Base-by-base conservation (phyloP, 2,329 filamentous ascomycete species). In the Tolypocladium capitatum region DNA sequence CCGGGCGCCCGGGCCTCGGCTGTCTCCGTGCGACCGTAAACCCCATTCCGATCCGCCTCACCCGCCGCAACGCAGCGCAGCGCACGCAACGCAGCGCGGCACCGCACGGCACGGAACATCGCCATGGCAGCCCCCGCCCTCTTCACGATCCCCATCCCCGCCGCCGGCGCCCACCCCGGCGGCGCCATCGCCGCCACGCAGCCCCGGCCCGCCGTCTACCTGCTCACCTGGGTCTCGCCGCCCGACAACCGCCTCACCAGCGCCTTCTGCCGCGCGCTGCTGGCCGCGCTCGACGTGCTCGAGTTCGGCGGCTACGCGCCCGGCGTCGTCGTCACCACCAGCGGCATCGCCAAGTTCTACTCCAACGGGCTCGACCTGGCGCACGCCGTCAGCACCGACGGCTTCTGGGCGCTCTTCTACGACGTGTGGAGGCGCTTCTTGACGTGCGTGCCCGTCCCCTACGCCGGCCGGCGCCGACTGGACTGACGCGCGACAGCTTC, bases 331-430 rank as follows among this genome's bases (percentile, higher is more conserved):
- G 70, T 90, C 49, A 91, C 86, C 5, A 91, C 86, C 0, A 85
- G 81, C 38, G 77, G 74, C 43, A 84, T 90, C 49, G 62, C 70
- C 46, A 92, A 92, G 60, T 91, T 91, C 71, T 92, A 84, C 69
- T 83, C 76, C 63, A 91, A 91, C 66, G 86, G 86, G 0, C 74
- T 92, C n/a, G 84, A 92, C 62, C 75, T 90, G 14, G 72, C 79
- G 35, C 76, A 85, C 60, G 83, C 80, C n/a, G 58, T 72, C 32
- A 63, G 66, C 30, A 78, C 76, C 1, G 72, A 78, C 1, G 72
- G 71, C 3, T 91, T 84, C 69, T 78, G 80, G 57, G 66, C 76
- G 13, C 70, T 71, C 45, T 65, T 89, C 11, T 89, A 81, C 65
- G 69, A 69, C 14, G 62, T 90, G 2, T 89, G 81, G 69, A 68